These are phyloP conservation scores for Fusarium brachygibbosum DNA, from an alignment of 2,329 filamentous ascomycete species.

Conservation along the genomic window DNA sequence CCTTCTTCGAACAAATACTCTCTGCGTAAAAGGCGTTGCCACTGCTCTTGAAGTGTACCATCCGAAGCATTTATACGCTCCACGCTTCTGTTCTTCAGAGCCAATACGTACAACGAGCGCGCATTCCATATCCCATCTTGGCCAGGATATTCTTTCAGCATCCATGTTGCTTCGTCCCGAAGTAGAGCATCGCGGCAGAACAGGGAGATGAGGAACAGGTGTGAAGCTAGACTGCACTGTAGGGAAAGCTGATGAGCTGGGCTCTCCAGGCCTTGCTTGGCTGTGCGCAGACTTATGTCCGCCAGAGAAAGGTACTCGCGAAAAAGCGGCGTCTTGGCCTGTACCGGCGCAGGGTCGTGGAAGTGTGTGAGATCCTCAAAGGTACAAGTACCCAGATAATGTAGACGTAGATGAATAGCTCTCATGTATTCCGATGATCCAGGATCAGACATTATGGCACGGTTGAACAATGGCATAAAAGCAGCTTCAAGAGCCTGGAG, in stretches of 20 bases:
- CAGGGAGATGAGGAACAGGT: conserved; percentile 44
- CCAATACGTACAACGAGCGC: conserved; percentile 47
- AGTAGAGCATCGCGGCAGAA: conserved; percentile 52
- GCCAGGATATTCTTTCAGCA: conserved; percentile 53
- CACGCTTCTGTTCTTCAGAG: conserved; percentile 46
- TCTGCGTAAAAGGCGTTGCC: conserved; percentile 51
- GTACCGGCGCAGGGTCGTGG: conserved; percentile 38
- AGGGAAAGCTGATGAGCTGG: conserved; percentile 43
- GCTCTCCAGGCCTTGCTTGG: conserved; percentile 23
- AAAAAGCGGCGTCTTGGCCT: conserved; percentile 48
- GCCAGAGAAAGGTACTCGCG: conserved; percentile 54
- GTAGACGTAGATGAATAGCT: conserved; percentile 53
- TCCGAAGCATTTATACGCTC: conserved; percentile 49
- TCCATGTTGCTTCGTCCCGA: conserved; percentile 51
- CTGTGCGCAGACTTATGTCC: conserved; percentile 42
- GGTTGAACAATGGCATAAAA: conserved; percentile 53
- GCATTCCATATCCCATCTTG: conserved; percentile 54
- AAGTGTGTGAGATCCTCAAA: conserved; percentile 51
- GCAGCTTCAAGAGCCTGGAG: conserved; percentile 47
- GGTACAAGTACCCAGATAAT: conserved; percentile 46
- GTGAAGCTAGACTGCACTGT: conserved; percentile 49
- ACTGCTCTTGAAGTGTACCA: conserved; percentile 51
- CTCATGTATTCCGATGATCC: conserved; percentile 49
- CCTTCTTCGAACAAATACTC: conserved; percentile 55
- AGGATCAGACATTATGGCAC: conserved; percentile 46